Base-by-base conservation (phyloP, 1,284 basidiomycete genomes). In the Papiliotrema laurentii region DNA sequence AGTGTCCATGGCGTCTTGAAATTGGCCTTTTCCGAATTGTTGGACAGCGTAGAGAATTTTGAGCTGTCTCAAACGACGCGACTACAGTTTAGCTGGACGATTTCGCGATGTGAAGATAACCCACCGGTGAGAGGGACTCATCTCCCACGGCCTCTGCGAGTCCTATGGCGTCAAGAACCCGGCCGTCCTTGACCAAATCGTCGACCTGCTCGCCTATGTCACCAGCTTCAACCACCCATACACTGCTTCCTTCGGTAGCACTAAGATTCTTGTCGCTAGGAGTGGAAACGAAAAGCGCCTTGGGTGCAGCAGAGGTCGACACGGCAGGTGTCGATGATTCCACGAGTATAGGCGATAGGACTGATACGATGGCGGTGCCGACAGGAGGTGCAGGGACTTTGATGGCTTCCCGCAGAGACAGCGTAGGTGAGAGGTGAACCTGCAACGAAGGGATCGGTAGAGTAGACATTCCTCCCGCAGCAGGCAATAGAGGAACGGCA, bases 201-300 rank as follows among this genome's bases (percentile, higher is more conserved):
- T 96, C 88, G 9, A 97, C 78, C 63, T 96, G 90, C 22, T 83
- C 80, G 1, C 80, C 78, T 84, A 91, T 87, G 2, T 83, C 75
- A 49, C 79, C 80, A 78, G 90, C 85, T 9, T 70, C 62, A 35
- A 94, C 76, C 40, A 80, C 78, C 86, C 89, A 94, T 45, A 97
- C 75, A 0, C 82, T 81, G 59, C 82, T 85, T 2, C 89, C 89
- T 54, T 87, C 83, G 0, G 75, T 69, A 2, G 80, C 66, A 1
- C 82, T 80, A 1, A 80, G 72, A 2, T 80, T 73, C 50, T 83
- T 81, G 58, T 92, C 89, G 1, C 78, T 79, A 0, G 89, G 87
- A 0, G 85, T 86, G 1, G 85, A 83, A 4, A 87, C 72, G 28
- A 89, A 72, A 50, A 83, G 85, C 13, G 66, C 18, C 31, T 59